Base-by-base conservation (phyloP, 192 early-diverging fungal species). In the Piromyces finnis region DNA sequence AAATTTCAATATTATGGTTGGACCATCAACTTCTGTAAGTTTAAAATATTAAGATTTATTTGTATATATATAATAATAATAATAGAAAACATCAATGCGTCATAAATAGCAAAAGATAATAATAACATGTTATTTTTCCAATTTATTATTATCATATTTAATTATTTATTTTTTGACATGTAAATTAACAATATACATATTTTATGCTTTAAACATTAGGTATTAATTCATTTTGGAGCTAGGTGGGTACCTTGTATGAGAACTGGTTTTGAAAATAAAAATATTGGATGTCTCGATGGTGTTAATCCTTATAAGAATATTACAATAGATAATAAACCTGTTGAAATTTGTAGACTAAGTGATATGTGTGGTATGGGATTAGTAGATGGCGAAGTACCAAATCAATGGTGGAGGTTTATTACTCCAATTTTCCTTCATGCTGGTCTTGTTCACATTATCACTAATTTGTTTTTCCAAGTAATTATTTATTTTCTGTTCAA, bases 351-450 rank as follows among this genome's bases (percentile, higher is more conserved):
- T 84, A 87, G 83, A 29, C 81, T 94, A 80, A 81, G 88, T 77
- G 81, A 90, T 80, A 37, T 92, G 30, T 91, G 94, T 85, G 87
- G 90, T 35, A 84, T 95, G 81, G 87, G 86, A 68, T 85, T 51
- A 18, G 22, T 5, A 29, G 32, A 79, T 2, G 86, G 84, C 16
- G 80, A 81, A 1, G 41, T 51, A 0, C 92, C 94, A 12, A 85
- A 94, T 84, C 95, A 95, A 81, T 92, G 91, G 87, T 95, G 86
- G 83, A 87, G 95, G 12, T 94, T 96, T 81, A 86, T 96, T 35
- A 83, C 87, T 17, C 90, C 95, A 12, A 90, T 96, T n/a, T 94
- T 94, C 51, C 84, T 96, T 77, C 95, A 96, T 84, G 94, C 87
- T 32, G 95, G 95, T 29, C 79, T 95, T 9, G 39, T 96, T 3